Percentiles rank a stretch among this genome's conserved stretches.
These are phyloP conservation scores for Aspergillus amoenus DNA, from an alignment of 2,329 filamentous ascomycete genomes.

Conservation along the genomic window DNA sequence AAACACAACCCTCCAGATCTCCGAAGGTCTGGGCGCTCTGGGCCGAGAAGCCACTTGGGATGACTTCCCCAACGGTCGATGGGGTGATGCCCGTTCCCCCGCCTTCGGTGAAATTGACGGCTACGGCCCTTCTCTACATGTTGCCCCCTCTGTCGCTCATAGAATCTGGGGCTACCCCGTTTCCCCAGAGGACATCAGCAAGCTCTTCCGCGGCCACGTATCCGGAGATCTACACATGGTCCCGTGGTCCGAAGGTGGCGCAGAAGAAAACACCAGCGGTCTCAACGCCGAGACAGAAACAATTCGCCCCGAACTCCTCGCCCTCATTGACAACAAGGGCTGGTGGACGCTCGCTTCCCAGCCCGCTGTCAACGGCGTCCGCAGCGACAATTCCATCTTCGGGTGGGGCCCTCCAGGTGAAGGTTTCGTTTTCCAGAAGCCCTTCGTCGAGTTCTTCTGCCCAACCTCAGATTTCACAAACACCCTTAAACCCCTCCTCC, in stretches of 20 bases:
- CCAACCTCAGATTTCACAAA: constrained; percentile 68
- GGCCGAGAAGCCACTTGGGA: constrained; percentile 98
- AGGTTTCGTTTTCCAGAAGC: constrained; percentile 97
- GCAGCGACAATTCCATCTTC: constrained; percentile 73
- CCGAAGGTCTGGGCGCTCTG: constrained; percentile 84
- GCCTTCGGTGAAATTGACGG: constrained; percentile 96
- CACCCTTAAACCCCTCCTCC: constrained; percentile 63
- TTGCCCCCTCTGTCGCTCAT: constrained; percentile 79
- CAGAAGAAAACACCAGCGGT: constrained; percentile 56
- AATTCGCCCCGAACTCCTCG: constrained; percentile 73
- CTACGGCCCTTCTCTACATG: constrained; percentile 95
- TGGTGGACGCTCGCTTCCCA: constrained; percentile 98
- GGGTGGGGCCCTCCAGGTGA: constrained; percentile 86
- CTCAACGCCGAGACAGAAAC: constrained; percentile 71
- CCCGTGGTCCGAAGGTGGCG: constrained; percentile 80
- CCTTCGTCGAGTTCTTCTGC: constrained; percentile 96
- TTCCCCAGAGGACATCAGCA: constrained; percentile 68
- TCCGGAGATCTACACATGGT: constrained; percentile 76
- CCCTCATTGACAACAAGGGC: constrained; percentile 71
- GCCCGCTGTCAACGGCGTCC: constrained; percentile 84
- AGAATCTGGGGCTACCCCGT: constrained; percentile 81
- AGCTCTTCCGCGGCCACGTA: constrained; percentile 78
- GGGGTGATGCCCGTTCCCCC: constrained; percentile 88
- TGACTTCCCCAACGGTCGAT: constrained; percentile 94
- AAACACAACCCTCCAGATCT: constrained; percentile 85